Evolutionary conservation across 202 grass and related monocot genomes (phyloP).

Genomic region (Carex sylvatica): DNA sequence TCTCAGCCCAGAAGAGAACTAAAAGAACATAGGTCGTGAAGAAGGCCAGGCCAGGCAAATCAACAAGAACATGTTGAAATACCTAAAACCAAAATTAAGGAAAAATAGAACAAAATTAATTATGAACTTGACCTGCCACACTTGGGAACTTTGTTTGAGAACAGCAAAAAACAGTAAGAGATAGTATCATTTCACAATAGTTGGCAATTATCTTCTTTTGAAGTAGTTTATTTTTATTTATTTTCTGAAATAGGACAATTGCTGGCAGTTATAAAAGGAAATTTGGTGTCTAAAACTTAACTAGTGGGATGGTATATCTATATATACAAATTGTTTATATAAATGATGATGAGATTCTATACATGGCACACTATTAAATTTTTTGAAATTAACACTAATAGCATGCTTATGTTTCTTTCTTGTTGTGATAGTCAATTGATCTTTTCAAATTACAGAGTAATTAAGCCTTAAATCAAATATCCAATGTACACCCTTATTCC

Average conservation of each 20-base stretch:
- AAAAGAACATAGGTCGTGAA: slow-evolving; percentile 66
- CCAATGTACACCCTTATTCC: background rate
- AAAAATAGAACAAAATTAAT: background rate
- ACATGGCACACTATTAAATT: background rate
- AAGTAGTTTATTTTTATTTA: background rate
- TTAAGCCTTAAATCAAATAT: too few species aligned
- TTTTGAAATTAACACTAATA: background rate
- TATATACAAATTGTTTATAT: background rate
- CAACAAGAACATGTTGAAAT: slow-evolving; percentile 54
- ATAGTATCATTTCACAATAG: background rate
- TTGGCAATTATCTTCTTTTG: background rate
- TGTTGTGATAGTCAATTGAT: background rate
- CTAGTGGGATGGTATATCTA: background rate
- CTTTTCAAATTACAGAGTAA: background rate
- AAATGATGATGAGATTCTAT: background rate
- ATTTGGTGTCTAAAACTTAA: background rate
- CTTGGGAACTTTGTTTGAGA: background rate
- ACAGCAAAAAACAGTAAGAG: background rate
- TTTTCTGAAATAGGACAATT: background rate
- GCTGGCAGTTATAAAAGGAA: background rate
- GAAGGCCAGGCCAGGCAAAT: slow-evolving; percentile 57
- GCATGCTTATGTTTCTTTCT: background rate
- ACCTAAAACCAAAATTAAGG: slow-evolving; percentile 31
- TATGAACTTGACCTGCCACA: background rate
- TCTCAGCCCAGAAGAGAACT: slow-evolving; percentile 73